Percentiles rank a stretch among this genome's conserved stretches.
These are phyloP conservation scores for Nakataea oryzae DNA, from an alignment of 2,329 filamentous ascomycete species.

Conservation along the genomic window DNA sequence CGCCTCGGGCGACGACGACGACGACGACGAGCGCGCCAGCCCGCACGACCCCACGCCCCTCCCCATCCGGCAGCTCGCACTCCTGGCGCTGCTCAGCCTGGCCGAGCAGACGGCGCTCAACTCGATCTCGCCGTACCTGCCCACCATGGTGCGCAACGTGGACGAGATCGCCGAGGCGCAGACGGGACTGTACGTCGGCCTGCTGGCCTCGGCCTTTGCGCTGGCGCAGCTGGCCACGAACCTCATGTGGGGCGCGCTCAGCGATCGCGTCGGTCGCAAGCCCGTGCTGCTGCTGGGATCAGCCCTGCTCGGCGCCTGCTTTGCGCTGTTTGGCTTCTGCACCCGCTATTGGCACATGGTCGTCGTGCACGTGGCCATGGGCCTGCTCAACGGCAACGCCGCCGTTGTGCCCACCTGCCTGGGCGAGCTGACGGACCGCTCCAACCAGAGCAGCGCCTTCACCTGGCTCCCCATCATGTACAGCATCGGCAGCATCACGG, in stretches of 20 bases:
- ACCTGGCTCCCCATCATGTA: conserved; percentile 96
- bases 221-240: conserved; percentile 88
- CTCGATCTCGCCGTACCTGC: conserved; percentile 90
- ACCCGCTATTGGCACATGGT: conserved; percentile 74
- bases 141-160: conserved; percentile 82
- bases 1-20: conserved; percentile 17
- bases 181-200: conserved; percentile 79
- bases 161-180: conserved; percentile 62
- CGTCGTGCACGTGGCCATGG: conserved; percentile 80
- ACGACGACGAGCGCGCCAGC: conserved; percentile 25
- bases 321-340: conserved; percentile 81
- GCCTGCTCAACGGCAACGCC: conserved; percentile 87
- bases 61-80: conserved; percentile 69
- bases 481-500: conserved; percentile 85
- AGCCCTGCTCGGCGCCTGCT: conserved; percentile 69
- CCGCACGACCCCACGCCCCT: conserved; percentile 48
- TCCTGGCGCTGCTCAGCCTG: conserved; percentile 80
- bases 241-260: conserved; percentile 81
- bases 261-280: conserved; percentile 69
- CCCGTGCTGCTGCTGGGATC: conserved; percentile 77
- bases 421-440: conserved; percentile 89
- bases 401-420: conserved; percentile 88
- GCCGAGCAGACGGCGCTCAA: conserved; percentile 95
- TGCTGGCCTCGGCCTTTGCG: conserved; percentile 85
- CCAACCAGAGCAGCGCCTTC: conserved; percentile 88